Evolutionary conservation across 192 early-diverging fungal genomes (phyloP), one percentile per base, ranked within the genome.

Genomic region (Podila horticola): DNA sequence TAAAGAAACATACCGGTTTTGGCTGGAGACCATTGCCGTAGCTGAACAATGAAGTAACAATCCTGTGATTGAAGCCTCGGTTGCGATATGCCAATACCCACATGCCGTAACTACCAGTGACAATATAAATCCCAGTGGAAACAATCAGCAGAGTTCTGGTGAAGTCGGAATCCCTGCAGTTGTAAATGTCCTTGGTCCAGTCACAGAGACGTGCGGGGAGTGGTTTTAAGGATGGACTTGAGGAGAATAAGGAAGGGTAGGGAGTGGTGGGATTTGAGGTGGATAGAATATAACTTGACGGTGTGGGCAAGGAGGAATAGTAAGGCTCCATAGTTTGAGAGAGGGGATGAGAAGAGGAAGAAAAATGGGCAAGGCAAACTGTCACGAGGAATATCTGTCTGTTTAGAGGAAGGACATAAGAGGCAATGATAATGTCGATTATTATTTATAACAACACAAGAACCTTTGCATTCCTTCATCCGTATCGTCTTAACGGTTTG

Each of bases 11-110:
- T 73, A 81, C 77, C 6, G 77, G 77, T 45, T 73, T 81, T 41
- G 77, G 77, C n/a, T 66, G 60, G 28, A 81, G 62, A 0, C 77
- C 77, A 8, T 66, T 65, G 17, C 77, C 77, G 22, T 28, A 61
- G 12, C 48, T 61, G 31, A 81, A 81, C 6, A 81, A 48, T 4
- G 68, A 61, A 4, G 66, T 69, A 11, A 73, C 55, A 33, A 81
- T 72, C 57, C 69, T 69, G 36, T 30, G 63, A 57, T 69, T 81
- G 22, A 72, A 66, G 8, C 77, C 77, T 4, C 58, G 51, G 48
- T 81, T 81, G 0, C 77, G 77, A 28, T 73, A 81, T 9, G 34
- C 19, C 45, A 81, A 20, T 7, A 81, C 22, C 66, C 70, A 72
- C 31, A 81, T 20, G 20, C 77, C 71, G 45, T 58, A 73, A 4